Conservation (phyloP, 306 rosid species). For the Leucaena leucocephala region DNA sequence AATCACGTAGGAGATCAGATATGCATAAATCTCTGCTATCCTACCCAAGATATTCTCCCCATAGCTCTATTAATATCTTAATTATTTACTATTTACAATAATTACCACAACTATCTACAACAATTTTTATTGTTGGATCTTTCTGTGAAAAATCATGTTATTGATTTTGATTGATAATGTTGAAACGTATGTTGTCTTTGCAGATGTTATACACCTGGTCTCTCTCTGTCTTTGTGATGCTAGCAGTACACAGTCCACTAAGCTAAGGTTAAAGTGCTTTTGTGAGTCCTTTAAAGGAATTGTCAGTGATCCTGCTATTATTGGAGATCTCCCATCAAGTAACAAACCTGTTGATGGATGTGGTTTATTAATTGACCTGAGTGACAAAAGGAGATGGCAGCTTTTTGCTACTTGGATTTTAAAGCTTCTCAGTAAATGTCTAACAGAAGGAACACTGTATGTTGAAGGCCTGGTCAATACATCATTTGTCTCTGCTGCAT, state of each 20-base stretch:
- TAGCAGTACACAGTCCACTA: constrained; percentile 42
- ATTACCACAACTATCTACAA: no score
- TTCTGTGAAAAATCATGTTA: constrained; percentile 1
- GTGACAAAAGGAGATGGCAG: constrained; percentile 66
- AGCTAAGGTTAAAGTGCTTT: constrained; percentile 65
- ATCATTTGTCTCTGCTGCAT: constrained; percentile 67
- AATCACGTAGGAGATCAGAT: no score
- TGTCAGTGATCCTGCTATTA: constrained; percentile 51
- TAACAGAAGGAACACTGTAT: constrained; percentile 84
- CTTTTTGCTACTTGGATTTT: constrained; percentile 86
- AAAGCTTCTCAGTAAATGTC: constrained; percentile 70
- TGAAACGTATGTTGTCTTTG: constrained; percentile 11
- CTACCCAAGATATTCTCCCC: no score
- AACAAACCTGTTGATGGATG: constrained; percentile 60
- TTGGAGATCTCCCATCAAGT: constrained; percentile 64
- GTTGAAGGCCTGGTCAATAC: constrained; percentile 77
- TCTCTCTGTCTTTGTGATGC: constrained; percentile 45
- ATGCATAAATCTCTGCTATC: no score
- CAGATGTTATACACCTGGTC: constrained; percentile 72
- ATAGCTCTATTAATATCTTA: no score
- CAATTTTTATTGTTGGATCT: background rate
- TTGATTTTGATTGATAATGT: background rate
- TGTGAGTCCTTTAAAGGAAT: constrained; percentile 55
- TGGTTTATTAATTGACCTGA: constrained; percentile 73
- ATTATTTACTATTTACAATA: no score